Evolutionary conservation across 352 stramenopile genomes (phyloP).

Genomic region (Globisporangium canariense): DNA sequence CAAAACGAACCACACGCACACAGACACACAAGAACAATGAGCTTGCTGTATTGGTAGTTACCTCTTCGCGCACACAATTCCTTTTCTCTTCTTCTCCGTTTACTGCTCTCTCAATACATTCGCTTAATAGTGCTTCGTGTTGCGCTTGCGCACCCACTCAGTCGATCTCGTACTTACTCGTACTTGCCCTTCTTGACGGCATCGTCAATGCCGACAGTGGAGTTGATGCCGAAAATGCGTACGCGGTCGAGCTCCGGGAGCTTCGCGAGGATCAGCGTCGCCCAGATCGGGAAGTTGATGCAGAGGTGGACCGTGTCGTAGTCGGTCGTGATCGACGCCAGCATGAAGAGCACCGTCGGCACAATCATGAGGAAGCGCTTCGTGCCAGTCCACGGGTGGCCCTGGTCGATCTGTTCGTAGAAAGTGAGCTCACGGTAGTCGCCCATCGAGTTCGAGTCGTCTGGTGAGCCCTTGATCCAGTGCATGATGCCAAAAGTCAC

Average conservation of each 20-base stretch:
- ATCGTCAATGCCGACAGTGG: constrained; percentile 94
- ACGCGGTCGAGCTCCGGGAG: constrained; percentile 93
- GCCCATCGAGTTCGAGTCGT: constrained; percentile 88
- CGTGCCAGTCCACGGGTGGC: constrained; percentile 87
- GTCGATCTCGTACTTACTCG: constrained; percentile 22
- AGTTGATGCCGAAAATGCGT: constrained; percentile 95
- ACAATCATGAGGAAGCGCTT: constrained; percentile 95
- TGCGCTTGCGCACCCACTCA: neutral
- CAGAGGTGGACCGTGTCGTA: constrained; percentile 85
- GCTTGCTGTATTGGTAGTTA: neutral
- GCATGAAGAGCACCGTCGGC: constrained; percentile 89
- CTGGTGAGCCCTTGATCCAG: constrained; percentile 94
- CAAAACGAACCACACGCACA: neutral
- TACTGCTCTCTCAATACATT: neutral
- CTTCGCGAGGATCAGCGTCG: constrained; percentile 90
- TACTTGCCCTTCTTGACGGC: constrained; percentile 47
- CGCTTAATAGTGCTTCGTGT: constrained; percentile 6
- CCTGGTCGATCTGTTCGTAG: constrained; percentile 95
- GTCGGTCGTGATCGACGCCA: constrained; percentile 82
- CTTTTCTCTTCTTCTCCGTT: neutral
- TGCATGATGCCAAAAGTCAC: constrained; percentile 92
- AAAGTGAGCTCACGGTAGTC: constrained; percentile 94
- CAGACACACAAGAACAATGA: constrained; percentile 1
- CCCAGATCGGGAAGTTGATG: constrained; percentile 92
- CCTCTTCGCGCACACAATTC: neutral